A percentile compares a stretch with the other conserved stretches of the same genome.
Conservation (phyloP, 495 filamentous ascomycete species). For the Tuber indicum region DNA sequence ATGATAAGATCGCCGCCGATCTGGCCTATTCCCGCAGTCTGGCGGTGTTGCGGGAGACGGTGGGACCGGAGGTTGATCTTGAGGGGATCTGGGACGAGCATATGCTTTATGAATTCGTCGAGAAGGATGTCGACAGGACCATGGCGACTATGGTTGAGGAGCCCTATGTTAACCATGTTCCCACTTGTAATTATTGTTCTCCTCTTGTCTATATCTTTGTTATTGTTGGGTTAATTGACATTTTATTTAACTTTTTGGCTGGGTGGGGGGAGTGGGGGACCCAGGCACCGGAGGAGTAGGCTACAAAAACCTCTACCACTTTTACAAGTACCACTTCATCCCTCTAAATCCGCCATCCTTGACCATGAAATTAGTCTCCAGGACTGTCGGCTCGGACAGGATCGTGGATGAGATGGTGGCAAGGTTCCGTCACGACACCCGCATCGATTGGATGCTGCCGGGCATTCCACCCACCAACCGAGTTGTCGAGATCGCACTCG, state of each 20-base stretch:
- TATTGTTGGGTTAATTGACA: constrained; percentile 27
- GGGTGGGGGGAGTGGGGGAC: neutral
- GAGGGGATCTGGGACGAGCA: constrained; percentile 59
- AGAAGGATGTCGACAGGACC: constrained; percentile 50
- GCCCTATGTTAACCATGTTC: constrained; percentile 57
- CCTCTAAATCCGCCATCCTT: constrained; percentile 62
- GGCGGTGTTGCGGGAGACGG: constrained; percentile 43
- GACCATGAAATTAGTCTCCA: constrained; percentile 61
- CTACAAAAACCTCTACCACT: constrained; percentile 55
- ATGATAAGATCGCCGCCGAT: constrained; percentile 50
- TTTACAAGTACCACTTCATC: constrained; percentile 71
- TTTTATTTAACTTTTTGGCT: neutral
- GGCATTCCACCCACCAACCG: constrained; percentile 65
- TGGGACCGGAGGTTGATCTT: constrained; percentile 48
- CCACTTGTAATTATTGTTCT: constrained; percentile 39
- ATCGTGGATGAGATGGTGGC: constrained; percentile 55
- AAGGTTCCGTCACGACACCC: constrained; percentile 63
- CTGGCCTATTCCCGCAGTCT: constrained; percentile 56
- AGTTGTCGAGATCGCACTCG: constrained; percentile 62
- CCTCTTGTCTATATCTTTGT: constrained; percentile 46
- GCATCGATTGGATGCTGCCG: constrained; percentile 75
- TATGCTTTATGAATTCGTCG: constrained; percentile 51
- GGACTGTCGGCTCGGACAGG: constrained; percentile 57
- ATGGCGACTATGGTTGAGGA: constrained; percentile 57
- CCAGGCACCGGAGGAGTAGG: constrained; percentile 64